Percentiles rank a stretch among this genome's conserved stretches.
Conservation (phyloP, 2,329 filamentous ascomycete genomes). For the Elsinoe perseae region DNA sequence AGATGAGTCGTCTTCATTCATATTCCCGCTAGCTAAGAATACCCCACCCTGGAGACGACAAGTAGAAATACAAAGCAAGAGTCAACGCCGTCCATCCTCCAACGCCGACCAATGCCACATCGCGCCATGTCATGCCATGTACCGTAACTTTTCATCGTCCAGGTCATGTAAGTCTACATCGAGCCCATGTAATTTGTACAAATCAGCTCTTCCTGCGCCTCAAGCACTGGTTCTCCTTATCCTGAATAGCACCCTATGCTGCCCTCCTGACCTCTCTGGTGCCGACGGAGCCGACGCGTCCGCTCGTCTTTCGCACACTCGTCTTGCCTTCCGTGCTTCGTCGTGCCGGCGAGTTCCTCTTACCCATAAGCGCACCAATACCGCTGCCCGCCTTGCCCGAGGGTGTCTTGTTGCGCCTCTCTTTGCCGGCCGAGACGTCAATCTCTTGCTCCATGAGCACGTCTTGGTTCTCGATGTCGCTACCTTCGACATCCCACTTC, state of each 20-base stretch:
- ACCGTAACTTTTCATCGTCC: conserved; percentile 11
- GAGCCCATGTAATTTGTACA: conserved; percentile 3
- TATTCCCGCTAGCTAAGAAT: not conserved
- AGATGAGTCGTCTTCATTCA: conserved; percentile 11
- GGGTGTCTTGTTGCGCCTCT: conserved; percentile 39
- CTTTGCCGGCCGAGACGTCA: conserved; percentile 23
- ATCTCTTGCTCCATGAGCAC: conserved; percentile 24
- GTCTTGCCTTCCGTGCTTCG: conserved; percentile 42
- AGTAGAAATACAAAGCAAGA: conserved; percentile 14
- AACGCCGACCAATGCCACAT: not conserved
- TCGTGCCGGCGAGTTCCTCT: conserved; percentile 39
- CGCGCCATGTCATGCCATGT: conserved; percentile 7
- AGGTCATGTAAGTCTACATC: conserved; percentile 9
- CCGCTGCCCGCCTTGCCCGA: conserved; percentile 36
- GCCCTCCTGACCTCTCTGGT: conserved; percentile 14
- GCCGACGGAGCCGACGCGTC: conserved; percentile 42
- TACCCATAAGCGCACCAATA: conserved; percentile 39
- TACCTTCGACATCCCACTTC: conserved; percentile 38
- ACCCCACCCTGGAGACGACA: not conserved
- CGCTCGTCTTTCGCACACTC: conserved; percentile 45
- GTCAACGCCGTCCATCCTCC: not conserved
- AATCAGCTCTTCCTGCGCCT: conserved; percentile 2
- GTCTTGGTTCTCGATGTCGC: conserved; percentile 39
- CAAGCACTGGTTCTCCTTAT: not conserved
- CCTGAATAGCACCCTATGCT: conserved; percentile 2